Evolutionary conservation across 2,329 filamentous ascomycete genomes (phyloP).

Genomic region (Apiospora hydei): DNA sequence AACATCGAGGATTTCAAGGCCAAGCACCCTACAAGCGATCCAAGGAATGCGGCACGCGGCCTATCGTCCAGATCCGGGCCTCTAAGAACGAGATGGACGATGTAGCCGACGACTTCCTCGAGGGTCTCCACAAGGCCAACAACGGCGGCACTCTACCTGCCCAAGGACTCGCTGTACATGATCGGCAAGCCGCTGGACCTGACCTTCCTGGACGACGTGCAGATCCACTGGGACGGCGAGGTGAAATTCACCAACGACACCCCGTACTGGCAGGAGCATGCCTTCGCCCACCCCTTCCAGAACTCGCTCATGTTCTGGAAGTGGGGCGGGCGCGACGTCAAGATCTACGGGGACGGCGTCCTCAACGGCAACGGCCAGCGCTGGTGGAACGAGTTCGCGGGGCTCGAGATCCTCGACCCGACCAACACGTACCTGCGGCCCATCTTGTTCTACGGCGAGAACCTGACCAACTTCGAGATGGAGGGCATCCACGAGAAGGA

Average conservation of each 20-base stretch:
- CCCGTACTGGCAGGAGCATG: constrained; percentile 51
- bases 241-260: constrained; percentile 55
- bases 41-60: constrained; percentile 33
- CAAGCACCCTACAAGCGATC: constrained; percentile 45
- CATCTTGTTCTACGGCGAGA: constrained; percentile 67
- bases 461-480: constrained; percentile 63
- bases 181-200: constrained; percentile 67
- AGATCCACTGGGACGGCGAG: constrained; percentile 65
- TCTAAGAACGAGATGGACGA: constrained; percentile 63
- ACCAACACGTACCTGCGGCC: constrained; percentile 64
- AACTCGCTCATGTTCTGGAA: constrained; percentile 68
- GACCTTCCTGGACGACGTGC: constrained; percentile 63
- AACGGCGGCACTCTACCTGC: constrained; percentile 64
- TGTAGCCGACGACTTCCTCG: constrained; percentile 61
- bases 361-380: constrained; percentile 62
- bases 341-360: constrained; percentile 63
- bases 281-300: constrained; percentile 51
- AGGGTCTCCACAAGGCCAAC: constrained; percentile 62
- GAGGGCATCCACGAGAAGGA: constrained; percentile 66
- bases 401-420: constrained; percentile 56
- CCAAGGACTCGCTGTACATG: constrained; percentile 61
- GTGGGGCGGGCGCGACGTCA: constrained; percentile 68
- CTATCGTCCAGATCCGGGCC: constrained; percentile 55
- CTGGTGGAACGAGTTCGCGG: constrained; percentile 52
- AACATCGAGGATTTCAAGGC: constrained; percentile 47